phyloP scores from a whole-genome alignment of 1,139 yeast genomes.

The Zygosaccharomyces sapae region DNA sequence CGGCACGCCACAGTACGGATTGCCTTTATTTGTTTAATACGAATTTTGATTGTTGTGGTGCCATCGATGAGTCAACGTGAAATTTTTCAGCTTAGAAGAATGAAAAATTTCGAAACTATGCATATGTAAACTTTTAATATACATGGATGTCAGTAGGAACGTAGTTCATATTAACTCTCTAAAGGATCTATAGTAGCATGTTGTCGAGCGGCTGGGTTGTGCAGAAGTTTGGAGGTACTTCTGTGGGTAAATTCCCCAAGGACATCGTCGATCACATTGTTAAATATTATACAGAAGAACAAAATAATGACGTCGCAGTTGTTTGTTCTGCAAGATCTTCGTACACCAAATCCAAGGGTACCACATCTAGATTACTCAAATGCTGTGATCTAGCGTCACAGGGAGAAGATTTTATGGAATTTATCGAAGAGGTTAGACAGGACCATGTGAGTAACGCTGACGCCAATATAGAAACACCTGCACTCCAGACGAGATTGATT shows the following conservation, averaged over 20 bases:
- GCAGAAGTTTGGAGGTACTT: constrained; percentile 97
- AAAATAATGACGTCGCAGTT: constrained; percentile 72
- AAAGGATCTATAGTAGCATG: not conserved
- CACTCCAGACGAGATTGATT: constrained; percentile 48
- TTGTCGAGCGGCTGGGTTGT: constrained; percentile 59
- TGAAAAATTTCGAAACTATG: constrained; percentile 4
- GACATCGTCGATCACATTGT: constrained; percentile 82
- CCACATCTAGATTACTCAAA: constrained; percentile 74
- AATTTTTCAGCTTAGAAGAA: constrained; percentile 1
- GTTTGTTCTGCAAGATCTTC: constrained; percentile 96
- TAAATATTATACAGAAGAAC: constrained; percentile 49
- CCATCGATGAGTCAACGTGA: constrained; percentile 8
- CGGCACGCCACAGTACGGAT: not conserved
- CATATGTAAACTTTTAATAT: not conserved
- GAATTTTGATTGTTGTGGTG: not conserved
- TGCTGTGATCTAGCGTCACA: constrained; percentile 75
- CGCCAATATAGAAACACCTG: constrained; percentile 44
- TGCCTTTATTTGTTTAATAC: not conserved
- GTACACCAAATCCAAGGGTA: constrained; percentile 87
- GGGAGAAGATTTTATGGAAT: constrained; percentile 45
- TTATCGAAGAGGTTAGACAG: constrained; percentile 60
- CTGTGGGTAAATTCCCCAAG: constrained; percentile 89
- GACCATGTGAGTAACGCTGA: constrained; percentile 82
- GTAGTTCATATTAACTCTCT: not conserved
- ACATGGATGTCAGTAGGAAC: not conserved